Percentiles rank a stretch among this genome's conserved stretches.
phyloP scores from a whole-genome alignment of 805 yeast genomes.

The Ogataea wickerhamii region DNA sequence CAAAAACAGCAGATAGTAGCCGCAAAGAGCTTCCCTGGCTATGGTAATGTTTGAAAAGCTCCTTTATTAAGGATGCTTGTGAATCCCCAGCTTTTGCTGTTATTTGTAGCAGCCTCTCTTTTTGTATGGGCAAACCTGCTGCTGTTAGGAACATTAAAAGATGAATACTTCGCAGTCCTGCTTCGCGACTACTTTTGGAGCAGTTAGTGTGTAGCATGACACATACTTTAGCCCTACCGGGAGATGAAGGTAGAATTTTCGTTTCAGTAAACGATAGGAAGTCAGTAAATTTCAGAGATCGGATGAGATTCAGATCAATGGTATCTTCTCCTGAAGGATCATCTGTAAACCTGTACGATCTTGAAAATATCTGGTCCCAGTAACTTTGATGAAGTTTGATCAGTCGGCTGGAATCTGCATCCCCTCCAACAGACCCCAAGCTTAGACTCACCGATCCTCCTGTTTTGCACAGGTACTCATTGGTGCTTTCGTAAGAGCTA shows the following conservation, averaged over 20 bases:
- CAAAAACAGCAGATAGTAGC: constrained; percentile 21
- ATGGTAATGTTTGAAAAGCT: constrained; percentile 40
- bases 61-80: constrained; percentile 36
- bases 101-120: constrained; percentile 36
- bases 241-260: constrained; percentile 36
- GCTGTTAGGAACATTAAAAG: constrained; percentile 42
- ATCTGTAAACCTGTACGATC: constrained; percentile 39
- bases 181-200: constrained; percentile 35
- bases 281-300: constrained; percentile 29
- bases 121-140: constrained; percentile 45
- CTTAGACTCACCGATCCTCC: constrained; percentile 28
- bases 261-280: constrained; percentile 36
- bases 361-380: constrained; percentile 49
- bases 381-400: constrained; percentile 42
- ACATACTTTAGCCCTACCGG: constrained; percentile 38
- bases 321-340: constrained; percentile 28
- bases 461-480: constrained; percentile 11
- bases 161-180: constrained; percentile 36
- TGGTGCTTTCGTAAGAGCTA: constrained; percentile 17
- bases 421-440: constrained; percentile 21
- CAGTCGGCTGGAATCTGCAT: constrained; percentile 17
- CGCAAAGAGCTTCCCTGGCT: constrained; percentile 35
- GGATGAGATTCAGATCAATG: constrained; percentile 33
- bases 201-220: constrained; percentile 39
- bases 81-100: constrained; percentile 37